Conservation (phyloP, 306 rosid species). For the Abrus precatorius region DNA sequence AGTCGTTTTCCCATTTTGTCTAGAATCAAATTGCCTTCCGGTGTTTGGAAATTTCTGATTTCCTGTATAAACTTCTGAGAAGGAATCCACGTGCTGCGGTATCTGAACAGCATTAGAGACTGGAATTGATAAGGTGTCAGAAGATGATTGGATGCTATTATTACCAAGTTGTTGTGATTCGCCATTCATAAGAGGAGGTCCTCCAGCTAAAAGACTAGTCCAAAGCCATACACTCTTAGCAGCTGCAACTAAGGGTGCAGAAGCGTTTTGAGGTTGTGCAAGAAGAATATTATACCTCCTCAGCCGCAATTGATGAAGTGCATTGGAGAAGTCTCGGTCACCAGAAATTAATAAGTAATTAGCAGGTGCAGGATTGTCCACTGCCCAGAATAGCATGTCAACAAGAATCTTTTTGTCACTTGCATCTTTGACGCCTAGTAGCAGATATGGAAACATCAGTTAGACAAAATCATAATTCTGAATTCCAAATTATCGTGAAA, state of each 20-base stretch:
- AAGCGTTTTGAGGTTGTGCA: conserved; percentile 91
- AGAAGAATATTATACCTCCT: conserved; percentile 92
- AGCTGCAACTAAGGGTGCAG: conserved; percentile 87
- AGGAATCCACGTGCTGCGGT: conserved; percentile 53
- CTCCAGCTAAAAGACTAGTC: conserved; percentile 85
- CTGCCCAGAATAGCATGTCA: conserved; percentile 97
- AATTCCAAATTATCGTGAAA: background rate
- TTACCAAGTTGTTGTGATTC: conserved; percentile 73
- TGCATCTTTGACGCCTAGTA: conserved; percentile 87
- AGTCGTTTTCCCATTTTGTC: conserved; percentile 56
- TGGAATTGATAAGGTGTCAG: conserved; percentile 53
- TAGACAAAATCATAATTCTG: background rate
- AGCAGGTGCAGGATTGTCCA: conserved; percentile 94
- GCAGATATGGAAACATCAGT: conserved; percentile 18
- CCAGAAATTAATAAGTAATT: conserved; percentile 90
- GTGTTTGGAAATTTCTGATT: conserved; percentile 56
- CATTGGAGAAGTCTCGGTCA: conserved; percentile 92
- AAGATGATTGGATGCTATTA: conserved; percentile 44
- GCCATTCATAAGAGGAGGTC: conserved; percentile 66
- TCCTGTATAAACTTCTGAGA: conserved; percentile 57
- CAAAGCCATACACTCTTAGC: conserved; percentile 98
- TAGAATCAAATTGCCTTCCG: conserved; percentile 67
- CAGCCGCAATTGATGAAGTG: conserved; percentile 93
- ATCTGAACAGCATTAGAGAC: conserved; percentile 49
- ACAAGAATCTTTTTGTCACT: conserved; percentile 95